A percentile compares a stretch with the other conserved stretches of the same genome.
These are phyloP conservation scores for Epichloe hybrida DNA, from an alignment of 2,329 filamentous ascomycete species.

Conservation along the genomic window DNA sequence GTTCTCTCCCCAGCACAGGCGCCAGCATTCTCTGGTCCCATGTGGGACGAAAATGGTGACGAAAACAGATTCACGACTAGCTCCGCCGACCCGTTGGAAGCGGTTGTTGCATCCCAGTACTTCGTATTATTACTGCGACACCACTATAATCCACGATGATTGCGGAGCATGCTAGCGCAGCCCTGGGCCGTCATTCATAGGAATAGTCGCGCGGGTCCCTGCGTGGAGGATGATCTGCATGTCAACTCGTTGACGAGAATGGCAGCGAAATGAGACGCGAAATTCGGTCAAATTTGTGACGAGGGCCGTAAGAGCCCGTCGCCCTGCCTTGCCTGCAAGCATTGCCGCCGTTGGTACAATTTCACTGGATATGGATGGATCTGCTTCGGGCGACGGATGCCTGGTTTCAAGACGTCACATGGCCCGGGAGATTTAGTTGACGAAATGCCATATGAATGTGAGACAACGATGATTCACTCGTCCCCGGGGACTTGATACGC, in stretches of 20 bases:
- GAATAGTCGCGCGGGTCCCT: slow-evolving; percentile 1
- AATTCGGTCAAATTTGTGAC: slow-evolving; percentile 3
- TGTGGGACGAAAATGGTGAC: not conserved
- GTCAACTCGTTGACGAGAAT: slow-evolving; percentile 3
- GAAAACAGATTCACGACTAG: not conserved
- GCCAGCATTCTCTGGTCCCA: not conserved
- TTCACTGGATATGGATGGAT: not conserved
- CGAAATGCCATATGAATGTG: not conserved
- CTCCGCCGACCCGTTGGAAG: slow-evolving; percentile 1
- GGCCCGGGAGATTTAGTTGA: not conserved
- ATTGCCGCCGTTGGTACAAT: not conserved
- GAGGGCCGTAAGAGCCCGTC: not conserved
- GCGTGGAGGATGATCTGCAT: slow-evolving; percentile 5
- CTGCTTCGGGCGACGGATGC: not conserved
- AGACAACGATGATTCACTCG: not conserved
- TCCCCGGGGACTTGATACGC: not conserved
- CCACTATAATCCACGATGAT: not conserved
- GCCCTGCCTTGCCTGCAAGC: not conserved
- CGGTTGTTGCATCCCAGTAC: not conserved
- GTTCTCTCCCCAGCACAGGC: not conserved
- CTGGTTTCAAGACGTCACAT: slow-evolving; percentile 1
- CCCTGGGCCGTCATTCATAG: not conserved
- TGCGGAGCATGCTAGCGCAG: not conserved
- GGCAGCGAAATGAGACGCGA: slow-evolving; percentile 9
- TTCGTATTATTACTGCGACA: not conserved